A percentile compares a stretch with the other conserved stretches of the same genome.
These are phyloP conservation scores for Yamadazyma atlantica DNA, from an alignment of 1,139 yeast species.

Conservation along the genomic window DNA sequence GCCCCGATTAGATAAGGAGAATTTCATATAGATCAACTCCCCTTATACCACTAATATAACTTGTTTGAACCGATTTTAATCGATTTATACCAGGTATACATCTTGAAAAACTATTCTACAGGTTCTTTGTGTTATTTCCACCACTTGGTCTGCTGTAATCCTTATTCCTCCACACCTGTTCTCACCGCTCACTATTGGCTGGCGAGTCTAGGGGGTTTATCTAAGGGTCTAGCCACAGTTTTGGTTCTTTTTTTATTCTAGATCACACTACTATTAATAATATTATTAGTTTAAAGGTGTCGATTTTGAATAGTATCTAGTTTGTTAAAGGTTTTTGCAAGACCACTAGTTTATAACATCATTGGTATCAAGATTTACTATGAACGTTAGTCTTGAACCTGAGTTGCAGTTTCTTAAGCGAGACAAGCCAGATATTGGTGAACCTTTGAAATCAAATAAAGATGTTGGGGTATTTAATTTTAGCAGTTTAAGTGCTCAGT, in stretches of 20 bases:
- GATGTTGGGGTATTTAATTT: constrained; percentile 10
- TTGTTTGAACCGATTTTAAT: too few species aligned
- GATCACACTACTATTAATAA: too few species aligned
- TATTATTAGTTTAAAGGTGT: too few species aligned
- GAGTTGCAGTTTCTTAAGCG: constrained; percentile 5
- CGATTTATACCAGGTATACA: too few species aligned
- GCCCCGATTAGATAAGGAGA: constrained; percentile 12
- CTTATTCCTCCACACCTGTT: too few species aligned
- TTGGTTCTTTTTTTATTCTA: not conserved
- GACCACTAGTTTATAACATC: not conserved
- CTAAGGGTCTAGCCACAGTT: not conserved
- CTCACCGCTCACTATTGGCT: not conserved
- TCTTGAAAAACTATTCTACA: too few species aligned
- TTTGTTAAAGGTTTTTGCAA: not conserved
- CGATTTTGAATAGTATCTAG: too few species aligned
- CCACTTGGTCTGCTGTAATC: too few species aligned
- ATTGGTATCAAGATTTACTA: not conserved
- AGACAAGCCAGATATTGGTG: not conserved
- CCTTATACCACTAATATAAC: too few species aligned
- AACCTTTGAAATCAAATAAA: not conserved
- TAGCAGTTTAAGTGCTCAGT: constrained; percentile 14
- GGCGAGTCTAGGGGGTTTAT: not conserved
- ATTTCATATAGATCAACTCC: constrained; percentile 3
- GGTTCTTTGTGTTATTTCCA: too few species aligned
- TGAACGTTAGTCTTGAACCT: constrained; percentile 11